Base-by-base conservation (phyloP, 768 basidiomycete species). In the Brasilioporus rufonigricans region DNA sequence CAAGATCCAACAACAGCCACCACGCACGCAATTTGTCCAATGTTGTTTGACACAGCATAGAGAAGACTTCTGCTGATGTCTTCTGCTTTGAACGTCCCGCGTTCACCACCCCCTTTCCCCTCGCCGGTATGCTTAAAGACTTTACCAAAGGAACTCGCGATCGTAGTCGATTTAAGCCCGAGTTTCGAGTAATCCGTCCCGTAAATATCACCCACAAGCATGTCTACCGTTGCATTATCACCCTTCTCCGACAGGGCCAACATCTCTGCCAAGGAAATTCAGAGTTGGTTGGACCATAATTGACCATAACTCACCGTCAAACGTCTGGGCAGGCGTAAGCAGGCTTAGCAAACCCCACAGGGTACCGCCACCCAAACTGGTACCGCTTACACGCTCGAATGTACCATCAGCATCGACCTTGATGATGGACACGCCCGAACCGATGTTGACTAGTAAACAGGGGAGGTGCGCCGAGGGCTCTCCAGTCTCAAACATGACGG, bases 171-270 rank as follows among this genome's bases (percentile, higher is more conserved):
- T 73, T 98, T 98, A 52, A 99, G 83, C 18, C 97, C 97, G 33
- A 99, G 84, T 57, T 89, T 88, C 71, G 83, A 86, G 75, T 98
- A 98, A 74, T 98, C 97, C 61, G 92, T 89, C n/a, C 97, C 93
- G 70, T 97, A 99, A 62, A 99, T 99, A 74, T 99, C 97, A 33
- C 97, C 96, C 43, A 99, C 95, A 45, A 98, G 86, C 96, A 98
- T 98, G 71, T 99, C 97, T 14, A 98, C 95, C 6, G 80, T 80
- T 40, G 90, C 83, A 68, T 99, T 98, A 73, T 97, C 92, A 36
- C 97, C 97, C 66, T 82, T 71, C 73, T 99, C 97, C 0, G 97
- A 97, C 21, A 99, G 79, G 9, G 85, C 83, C 61, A 99, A 77
- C 96, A 99, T 99, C 72, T 98, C 97, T 99, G 74, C 55, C 38